Conservation (phyloP, 768 basidiomycete species). For the Lactifluus pinguis region DNA sequence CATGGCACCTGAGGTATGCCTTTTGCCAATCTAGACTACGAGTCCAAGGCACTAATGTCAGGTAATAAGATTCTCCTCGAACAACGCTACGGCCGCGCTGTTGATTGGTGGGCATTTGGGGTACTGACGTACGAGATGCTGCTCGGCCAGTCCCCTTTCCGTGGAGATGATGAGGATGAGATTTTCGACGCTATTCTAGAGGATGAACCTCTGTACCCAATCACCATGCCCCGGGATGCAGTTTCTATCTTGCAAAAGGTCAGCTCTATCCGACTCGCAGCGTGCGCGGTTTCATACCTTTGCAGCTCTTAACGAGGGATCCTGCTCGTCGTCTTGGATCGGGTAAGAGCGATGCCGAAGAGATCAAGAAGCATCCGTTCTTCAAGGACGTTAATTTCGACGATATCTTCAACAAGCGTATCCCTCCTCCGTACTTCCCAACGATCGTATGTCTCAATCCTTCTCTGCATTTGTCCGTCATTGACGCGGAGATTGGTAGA, state of each 20-base stretch:
- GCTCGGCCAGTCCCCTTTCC: constrained; percentile 96
- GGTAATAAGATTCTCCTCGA: constrained; percentile 83
- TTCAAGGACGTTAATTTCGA: constrained; percentile 98
- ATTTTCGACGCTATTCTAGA: constrained; percentile 99
- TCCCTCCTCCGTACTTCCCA: constrained; percentile 96
- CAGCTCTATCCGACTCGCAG: constrained; percentile 7
- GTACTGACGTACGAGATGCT: constrained; percentile 99
- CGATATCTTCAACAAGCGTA: constrained; percentile 94
- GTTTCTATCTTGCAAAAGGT: constrained; percentile 95
- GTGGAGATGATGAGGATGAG: constrained; percentile 98
- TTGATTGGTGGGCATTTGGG: constrained; percentile 99
- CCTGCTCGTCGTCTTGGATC: constrained; percentile 86
- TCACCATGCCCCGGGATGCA: constrained; percentile 97
- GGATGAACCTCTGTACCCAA: constrained; percentile 96
- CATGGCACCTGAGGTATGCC: constrained; percentile 93
- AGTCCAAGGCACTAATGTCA: background rate
- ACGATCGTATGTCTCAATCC: constrained; percentile 60
- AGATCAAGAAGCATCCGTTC: constrained; percentile 96
- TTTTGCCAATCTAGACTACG: background rate
- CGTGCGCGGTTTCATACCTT: constrained; percentile 6
- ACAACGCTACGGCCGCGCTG: constrained; percentile 95
- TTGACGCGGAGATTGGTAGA: constrained; percentile 34
- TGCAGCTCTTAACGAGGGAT: constrained; percentile 84
- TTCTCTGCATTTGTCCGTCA: background rate
- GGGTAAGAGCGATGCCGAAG: constrained; percentile 86